Evolutionary conservation across 2,329 filamentous ascomycete genomes (phyloP).

Genomic region (Colletotrichum godetiae): DNA sequence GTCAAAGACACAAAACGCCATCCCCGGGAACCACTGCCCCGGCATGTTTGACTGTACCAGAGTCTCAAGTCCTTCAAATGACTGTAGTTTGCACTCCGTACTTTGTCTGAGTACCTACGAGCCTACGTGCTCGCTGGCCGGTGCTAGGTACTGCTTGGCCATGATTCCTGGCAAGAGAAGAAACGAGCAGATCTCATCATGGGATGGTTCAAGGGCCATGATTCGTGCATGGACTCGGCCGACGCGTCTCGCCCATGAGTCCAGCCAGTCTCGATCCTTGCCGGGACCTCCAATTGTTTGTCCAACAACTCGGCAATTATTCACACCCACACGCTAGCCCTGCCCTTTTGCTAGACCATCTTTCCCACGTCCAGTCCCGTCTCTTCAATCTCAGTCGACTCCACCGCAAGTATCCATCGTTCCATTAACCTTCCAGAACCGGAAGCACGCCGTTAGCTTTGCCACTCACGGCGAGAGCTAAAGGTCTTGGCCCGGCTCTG

Average conservation of each 20-base stretch:
- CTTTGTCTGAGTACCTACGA: neutral
- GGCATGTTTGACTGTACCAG: neutral
- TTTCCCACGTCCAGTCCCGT: constrained; percentile 19
- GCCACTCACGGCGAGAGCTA: constrained; percentile 30
- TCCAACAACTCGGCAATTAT: neutral
- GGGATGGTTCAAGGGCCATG: constrained; percentile 4
- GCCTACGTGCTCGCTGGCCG: neutral
- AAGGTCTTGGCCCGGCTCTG: constrained; percentile 23
- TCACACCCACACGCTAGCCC: neutral
- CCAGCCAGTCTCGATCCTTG: constrained; percentile 5
- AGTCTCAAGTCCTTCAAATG: neutral
- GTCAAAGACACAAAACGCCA: neutral
- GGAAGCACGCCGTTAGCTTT: constrained; percentile 38
- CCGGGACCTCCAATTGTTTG: constrained; percentile 1
- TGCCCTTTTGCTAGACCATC: constrained; percentile 20
- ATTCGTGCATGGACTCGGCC: constrained; percentile 23
- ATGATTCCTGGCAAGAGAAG: neutral
- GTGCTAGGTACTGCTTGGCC: neutral
- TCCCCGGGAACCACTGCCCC: neutral
- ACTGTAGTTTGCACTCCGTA: neutral
- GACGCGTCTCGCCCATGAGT: neutral
- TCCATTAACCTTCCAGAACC: constrained; percentile 43
- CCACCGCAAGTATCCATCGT: constrained; percentile 30
- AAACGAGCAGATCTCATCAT: neutral
- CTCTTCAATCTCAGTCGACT: constrained; percentile 26